phyloP scores from a whole-genome alignment of 768 basidiomycete genomes.

The Termitomyces sp. region DNA sequence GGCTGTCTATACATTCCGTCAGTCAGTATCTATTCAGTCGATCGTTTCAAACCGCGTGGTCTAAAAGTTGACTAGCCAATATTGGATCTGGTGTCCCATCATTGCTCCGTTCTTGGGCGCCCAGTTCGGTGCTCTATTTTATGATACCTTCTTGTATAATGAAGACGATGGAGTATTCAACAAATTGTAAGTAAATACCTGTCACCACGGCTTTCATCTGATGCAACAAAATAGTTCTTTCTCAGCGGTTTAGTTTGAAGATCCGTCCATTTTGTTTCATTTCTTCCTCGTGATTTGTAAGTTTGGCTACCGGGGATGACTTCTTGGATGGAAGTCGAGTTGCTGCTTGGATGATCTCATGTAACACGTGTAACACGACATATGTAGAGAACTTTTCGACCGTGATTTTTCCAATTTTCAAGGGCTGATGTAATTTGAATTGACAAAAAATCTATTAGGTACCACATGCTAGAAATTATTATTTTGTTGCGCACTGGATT shows the following conservation, averaged over 20 bases:
- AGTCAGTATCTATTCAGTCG: constrained; percentile 25
- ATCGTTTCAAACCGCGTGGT: background rate
- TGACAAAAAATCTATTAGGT: background rate
- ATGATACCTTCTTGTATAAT: constrained; percentile 58
- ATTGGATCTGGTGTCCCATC: constrained; percentile 74
- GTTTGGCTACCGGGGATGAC: background rate
- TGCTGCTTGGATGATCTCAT: background rate
- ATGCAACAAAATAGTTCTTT: background rate
- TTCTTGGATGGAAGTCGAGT: background rate
- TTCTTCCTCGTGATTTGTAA: background rate
- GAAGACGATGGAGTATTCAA: constrained; percentile 51
- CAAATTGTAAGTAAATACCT: constrained; percentile 31
- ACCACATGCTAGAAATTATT: too few relatives aligned
- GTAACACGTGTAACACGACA: background rate
- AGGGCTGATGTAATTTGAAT: background rate
- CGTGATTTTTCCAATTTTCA: background rate
- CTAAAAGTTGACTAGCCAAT: constrained; percentile 33
- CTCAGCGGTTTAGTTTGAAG: background rate
- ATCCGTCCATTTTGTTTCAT: background rate
- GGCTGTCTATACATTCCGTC: constrained; percentile 35
- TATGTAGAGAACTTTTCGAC: background rate
- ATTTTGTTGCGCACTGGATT: background rate
- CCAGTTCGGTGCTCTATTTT: constrained; percentile 49
- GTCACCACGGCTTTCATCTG: background rate
- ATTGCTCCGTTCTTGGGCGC: constrained; percentile 61